Evolutionary conservation across 768 basidiomycete species (phyloP).

Genomic region (Boletus bicolor): DNA sequence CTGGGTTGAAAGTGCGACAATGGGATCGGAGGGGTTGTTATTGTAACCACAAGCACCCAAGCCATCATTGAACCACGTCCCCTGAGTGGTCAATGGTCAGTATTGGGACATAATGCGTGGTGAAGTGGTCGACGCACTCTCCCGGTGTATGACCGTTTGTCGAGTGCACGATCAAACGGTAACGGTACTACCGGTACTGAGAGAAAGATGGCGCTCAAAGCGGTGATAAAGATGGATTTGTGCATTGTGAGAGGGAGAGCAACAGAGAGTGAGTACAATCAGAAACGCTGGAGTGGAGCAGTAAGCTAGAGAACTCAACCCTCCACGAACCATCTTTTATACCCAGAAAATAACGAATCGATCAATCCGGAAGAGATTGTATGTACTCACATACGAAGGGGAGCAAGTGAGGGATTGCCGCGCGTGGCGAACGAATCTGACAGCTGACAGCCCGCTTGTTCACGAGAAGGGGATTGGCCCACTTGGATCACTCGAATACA

Average conservation of each 20-base stretch:
- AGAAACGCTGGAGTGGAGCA: neutral
- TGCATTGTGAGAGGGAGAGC: slow-evolving; percentile 12
- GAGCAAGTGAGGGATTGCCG: neutral
- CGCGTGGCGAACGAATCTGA: slow-evolving; percentile 1
- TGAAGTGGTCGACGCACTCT: slow-evolving; percentile 39
- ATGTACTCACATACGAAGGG: neutral
- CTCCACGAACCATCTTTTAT: slow-evolving; percentile 15
- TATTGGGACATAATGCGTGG: neutral
- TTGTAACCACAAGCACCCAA: slow-evolving; percentile 60
- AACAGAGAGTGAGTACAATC: neutral
- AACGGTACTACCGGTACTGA: slow-evolving; percentile 37
- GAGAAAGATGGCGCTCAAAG: slow-evolving; percentile 42
- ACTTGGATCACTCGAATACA: neutral
- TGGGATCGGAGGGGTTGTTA: slow-evolving; percentile 45
- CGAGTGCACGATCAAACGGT: slow-evolving; percentile 32
- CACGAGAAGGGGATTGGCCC: neutral
- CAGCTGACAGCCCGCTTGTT: neutral
- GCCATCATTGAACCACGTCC: slow-evolving; percentile 58
- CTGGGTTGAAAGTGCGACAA: slow-evolving; percentile 56
- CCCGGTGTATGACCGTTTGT: slow-evolving; percentile 50
- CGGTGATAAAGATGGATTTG: slow-evolving; percentile 25
- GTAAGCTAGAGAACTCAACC: neutral
- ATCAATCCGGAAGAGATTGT: slow-evolving; percentile 10
- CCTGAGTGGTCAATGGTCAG: slow-evolving; percentile 37
- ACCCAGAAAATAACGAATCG: slow-evolving; percentile 11